Evolutionary conservation across 805 yeast species (phyloP).

Genomic region (Kluyveromyces wickerhamii): DNA sequence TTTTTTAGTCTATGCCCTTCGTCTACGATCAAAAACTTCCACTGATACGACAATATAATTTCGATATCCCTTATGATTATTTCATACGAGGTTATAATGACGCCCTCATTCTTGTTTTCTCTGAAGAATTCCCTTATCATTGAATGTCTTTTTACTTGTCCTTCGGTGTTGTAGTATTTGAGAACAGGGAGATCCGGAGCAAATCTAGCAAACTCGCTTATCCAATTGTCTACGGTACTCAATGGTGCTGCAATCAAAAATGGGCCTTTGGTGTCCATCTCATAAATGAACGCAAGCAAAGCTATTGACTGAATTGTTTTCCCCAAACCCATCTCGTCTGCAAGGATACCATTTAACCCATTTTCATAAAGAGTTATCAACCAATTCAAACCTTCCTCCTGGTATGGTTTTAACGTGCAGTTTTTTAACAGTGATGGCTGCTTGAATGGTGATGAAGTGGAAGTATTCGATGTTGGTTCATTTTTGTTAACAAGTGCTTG

Average conservation of each 20-base stretch:
- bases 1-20: slow-evolving; percentile 94
- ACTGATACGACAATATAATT: slow-evolving; percentile 42
- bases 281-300: slow-evolving; percentile 64
- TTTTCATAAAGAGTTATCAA: slow-evolving; percentile 79
- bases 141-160: slow-evolving; percentile 31
- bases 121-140: slow-evolving; percentile 36
- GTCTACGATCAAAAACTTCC: slow-evolving; percentile 87
- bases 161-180: slow-evolving; percentile 57
- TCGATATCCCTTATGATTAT: slow-evolving; percentile 61
- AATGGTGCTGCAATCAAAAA: slow-evolving; percentile 74
- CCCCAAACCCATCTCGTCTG: slow-evolving; percentile 98
- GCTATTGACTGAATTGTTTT: slow-evolving; percentile 88
- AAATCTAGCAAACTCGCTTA: slow-evolving; percentile 57
- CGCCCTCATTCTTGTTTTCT: slow-evolving; percentile 32
- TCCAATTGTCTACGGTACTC: slow-evolving; percentile 85
- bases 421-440: slow-evolving; percentile 52
- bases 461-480: slow-evolving; percentile 14
- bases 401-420: slow-evolving; percentile 71
- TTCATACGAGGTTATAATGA: slow-evolving; percentile 79
- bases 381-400: slow-evolving; percentile 89
- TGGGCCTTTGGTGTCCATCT: slow-evolving; percentile 72
- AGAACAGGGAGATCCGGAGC: slow-evolving; percentile 62
- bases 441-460: slow-evolving; percentile 15
- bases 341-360: slow-evolving; percentile 89
- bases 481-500: slow-evolving; percentile 20